Evolutionary conservation across 768 basidiomycete genomes (phyloP).

Genomic region (Collybia sordida): DNA sequence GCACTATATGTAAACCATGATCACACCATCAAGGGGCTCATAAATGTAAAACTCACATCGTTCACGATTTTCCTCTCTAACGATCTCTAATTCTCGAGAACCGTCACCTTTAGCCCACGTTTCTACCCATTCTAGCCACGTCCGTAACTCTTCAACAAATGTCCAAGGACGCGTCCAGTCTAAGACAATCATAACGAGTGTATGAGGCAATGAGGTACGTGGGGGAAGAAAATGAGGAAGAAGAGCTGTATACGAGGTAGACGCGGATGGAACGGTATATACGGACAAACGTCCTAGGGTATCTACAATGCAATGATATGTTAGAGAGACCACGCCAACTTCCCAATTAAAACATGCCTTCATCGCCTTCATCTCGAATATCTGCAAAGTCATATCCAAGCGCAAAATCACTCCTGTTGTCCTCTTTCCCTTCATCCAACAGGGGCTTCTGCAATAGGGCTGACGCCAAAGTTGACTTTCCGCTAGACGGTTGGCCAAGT

Average conservation of each 20-base stretch:
- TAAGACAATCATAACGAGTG: slow-evolving; percentile 78
- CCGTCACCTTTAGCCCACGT: slow-evolving; percentile 72
- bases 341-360: slow-evolving; percentile 55
- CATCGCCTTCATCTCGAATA: slow-evolving; percentile 89
- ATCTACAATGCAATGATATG: slow-evolving; percentile 45
- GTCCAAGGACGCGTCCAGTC: slow-evolving; percentile 97
- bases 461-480: slow-evolving; percentile 74
- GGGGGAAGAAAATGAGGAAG: slow-evolving; percentile 82
- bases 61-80: slow-evolving; percentile 80
- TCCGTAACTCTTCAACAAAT: slow-evolving; percentile 81
- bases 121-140: slow-evolving; percentile 88
- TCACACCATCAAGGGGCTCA: slow-evolving; percentile 1
- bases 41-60: slow-evolving; percentile 54
- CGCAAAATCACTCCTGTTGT: slow-evolving; percentile 72
- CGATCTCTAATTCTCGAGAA: slow-evolving; percentile 70
- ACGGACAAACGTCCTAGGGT: slow-evolving; percentile 87
- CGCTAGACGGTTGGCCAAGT: slow-evolving; percentile 76
- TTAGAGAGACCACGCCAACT: background rate
- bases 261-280: slow-evolving; percentile 84
- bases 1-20: slow-evolving; percentile 50
- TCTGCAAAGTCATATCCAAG: slow-evolving; percentile 93
- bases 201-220: slow-evolving; percentile 61
- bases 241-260: slow-evolving; percentile 66
- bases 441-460: slow-evolving; percentile 68
- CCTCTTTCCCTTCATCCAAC: slow-evolving; percentile 56